A percentile compares a stretch with the other conserved stretches of the same genome.
These are phyloP conservation scores for Epicoccum sorghinum DNA, from an alignment of 2,329 filamentous ascomycete species.

Conservation along the genomic window DNA sequence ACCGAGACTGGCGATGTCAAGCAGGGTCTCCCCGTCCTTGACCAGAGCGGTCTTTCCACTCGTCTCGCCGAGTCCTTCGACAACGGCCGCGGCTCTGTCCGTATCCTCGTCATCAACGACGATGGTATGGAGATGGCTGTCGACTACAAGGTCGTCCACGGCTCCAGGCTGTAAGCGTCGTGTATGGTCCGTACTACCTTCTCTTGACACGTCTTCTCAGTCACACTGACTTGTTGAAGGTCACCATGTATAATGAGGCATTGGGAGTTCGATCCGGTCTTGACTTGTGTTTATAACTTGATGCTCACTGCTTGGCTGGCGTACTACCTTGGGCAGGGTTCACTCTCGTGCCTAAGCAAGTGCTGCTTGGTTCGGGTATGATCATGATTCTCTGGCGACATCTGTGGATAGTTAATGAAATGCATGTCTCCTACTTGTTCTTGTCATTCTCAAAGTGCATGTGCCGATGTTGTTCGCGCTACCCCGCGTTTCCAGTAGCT, in stretches of 20 bases:
- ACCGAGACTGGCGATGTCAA: constrained; percentile 99
- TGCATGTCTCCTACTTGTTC: constrained; percentile 22
- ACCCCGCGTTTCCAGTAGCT: constrained; percentile 26
- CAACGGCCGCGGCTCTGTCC: constrained; percentile 89
- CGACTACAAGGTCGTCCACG: constrained; percentile 98
- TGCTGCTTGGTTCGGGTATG: constrained; percentile 31
- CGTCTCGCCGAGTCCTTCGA: constrained; percentile 85
- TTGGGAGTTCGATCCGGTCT: constrained; percentile 42
- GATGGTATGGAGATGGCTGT: constrained; percentile 92
- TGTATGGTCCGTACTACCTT: constrained; percentile 37
- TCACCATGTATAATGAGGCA: constrained; percentile 39
- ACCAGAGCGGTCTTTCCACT: constrained; percentile 87
- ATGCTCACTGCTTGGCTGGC: constrained; percentile 35
- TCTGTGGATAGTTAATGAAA: constrained; percentile 50
- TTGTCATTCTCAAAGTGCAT: background rate
- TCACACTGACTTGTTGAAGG: constrained; percentile 1
- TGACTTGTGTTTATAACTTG: constrained; percentile 49
- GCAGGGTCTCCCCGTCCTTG: constrained; percentile 89
- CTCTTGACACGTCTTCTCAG: background rate
- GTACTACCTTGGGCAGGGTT: constrained; percentile 25
- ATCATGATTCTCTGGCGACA: constrained; percentile 38
- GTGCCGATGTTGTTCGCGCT: constrained; percentile 12
- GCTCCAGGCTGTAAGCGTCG: constrained; percentile 63
- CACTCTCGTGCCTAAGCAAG: constrained; percentile 20
- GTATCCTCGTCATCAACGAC: constrained; percentile 95